Base-by-base conservation (phyloP, 2,329 filamentous ascomycete species). In the Orbilia quercus region DNA sequence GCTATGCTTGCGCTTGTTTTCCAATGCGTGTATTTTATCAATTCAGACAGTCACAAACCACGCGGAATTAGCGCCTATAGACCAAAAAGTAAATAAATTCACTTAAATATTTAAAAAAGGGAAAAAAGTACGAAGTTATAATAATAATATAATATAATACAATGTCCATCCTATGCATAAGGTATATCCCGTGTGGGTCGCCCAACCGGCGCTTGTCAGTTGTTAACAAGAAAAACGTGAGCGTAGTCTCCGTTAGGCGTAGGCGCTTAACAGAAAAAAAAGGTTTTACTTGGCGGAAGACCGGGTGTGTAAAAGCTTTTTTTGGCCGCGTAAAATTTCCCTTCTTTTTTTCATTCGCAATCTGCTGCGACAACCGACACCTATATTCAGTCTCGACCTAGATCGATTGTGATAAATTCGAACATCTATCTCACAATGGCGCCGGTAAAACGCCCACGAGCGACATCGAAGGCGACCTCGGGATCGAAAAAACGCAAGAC, bases 391-490 rank as follows among this genome's bases (percentile, higher is more conserved):
- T 20, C 42, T 14, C 12, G 23, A 38, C 12, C 16, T 18, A 9
- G 23, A 47, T 31, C 18, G n/a, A n/a, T n/a, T 44, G 12, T 31
- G 12, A 48, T 23, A 44, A 9, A 9, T 28, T 1, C 50, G 7
- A 31, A n/a, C 36, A 54, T 47, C 23, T 23, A 28, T 51, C 25
- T 16, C 55, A 40, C 44, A 58, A 73, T 73, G 69, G 69, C 60
- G 28, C 69, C 69, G 18, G 69, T 73, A 42, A 73, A 73, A 50
- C 60, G 69, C 2, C 44, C 59, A 11, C 66, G 66, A 50, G 38
- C 63, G 9, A 23, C 60, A 9, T 45, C 54, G 9, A 66, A 60
- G 23, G 23, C 62, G 11, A 20, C 53, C 7, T 50, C 62, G 12
- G 64, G 53, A 22, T 58, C 67, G 5, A 66, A 66, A 42, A 66